phyloP scores from a whole-genome alignment of 2,329 filamentous ascomycete species.

The Ambrosiella cleistominuta region DNA sequence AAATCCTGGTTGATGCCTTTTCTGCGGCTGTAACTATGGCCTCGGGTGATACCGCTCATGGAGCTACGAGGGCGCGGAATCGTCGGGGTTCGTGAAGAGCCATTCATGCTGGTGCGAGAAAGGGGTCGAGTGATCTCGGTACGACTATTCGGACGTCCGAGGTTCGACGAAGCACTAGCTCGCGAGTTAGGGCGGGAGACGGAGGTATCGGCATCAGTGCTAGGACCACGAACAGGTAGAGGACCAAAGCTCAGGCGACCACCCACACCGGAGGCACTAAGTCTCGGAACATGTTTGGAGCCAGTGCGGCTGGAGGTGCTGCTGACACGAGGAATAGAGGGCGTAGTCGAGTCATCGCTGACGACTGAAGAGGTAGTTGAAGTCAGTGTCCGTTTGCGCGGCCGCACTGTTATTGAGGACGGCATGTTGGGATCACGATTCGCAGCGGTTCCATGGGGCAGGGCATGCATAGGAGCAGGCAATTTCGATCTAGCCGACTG shows the following conservation, averaged over 20 bases:
- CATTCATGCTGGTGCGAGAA: constrained; percentile 43
- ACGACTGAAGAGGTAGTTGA: constrained; percentile 29
- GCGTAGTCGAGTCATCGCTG: constrained; percentile 32
- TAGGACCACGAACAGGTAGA: constrained; percentile 37
- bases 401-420: constrained; percentile 45
- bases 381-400: constrained; percentile 48
- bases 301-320: constrained; percentile 19
- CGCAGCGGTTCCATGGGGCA: constrained; percentile 58
- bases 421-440: constrained; percentile 33
- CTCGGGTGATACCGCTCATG: constrained; percentile 42
- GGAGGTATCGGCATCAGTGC: constrained; percentile 21
- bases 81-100: constrained; percentile 39
- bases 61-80: constrained; percentile 55
- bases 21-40: constrained; percentile 22
- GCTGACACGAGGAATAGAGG: constrained; percentile 22
- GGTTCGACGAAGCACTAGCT: constrained; percentile 38
- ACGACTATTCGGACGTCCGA: constrained; percentile 35
- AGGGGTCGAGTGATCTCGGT: constrained; percentile 42
- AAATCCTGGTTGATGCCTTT: constrained; percentile 36
- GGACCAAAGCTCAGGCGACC: constrained; percentile 47
- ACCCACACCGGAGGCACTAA: constrained; percentile 45
- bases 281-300: constrained; percentile 34
- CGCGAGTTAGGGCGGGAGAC: constrained; percentile 57
- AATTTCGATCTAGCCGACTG: constrained; percentile 83
- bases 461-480: constrained; percentile 61